phyloP scores from a whole-genome alignment of 768 basidiomycete genomes.

The Lepiota brunneoincarnata region DNA sequence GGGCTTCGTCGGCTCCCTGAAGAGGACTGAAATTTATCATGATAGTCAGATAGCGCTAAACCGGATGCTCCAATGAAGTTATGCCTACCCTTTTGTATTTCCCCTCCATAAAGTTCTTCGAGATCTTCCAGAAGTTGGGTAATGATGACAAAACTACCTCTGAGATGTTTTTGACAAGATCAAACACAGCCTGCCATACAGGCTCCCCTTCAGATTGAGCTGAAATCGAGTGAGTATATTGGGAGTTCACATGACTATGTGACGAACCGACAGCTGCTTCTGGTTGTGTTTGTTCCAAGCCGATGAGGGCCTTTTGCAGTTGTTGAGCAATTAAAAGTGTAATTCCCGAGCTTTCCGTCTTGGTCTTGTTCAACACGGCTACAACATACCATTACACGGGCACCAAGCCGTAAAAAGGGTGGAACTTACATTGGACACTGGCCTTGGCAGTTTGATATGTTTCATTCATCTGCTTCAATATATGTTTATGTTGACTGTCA shows the following conservation, averaged over 20 bases:
- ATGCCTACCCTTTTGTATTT: constrained; percentile 79
- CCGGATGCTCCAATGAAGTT: constrained; percentile 3
- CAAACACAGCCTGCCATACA: constrained; percentile 77
- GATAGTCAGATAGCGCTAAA: constrained; percentile 6
- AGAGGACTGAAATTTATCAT: constrained; percentile 26
- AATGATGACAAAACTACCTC: constrained; percentile 82
- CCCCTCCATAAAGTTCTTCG: constrained; percentile 88
- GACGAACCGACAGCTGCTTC: constrained; percentile 60
- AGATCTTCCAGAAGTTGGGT: constrained; percentile 93
- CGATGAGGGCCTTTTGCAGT: constrained; percentile 56
- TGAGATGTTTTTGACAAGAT: constrained; percentile 83
- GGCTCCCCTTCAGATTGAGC: constrained; percentile 71
- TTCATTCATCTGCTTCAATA: constrained; percentile 73
- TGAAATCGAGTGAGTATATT: constrained; percentile 23
- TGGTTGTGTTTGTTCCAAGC: constrained; percentile 60
- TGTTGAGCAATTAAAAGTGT: constrained; percentile 49
- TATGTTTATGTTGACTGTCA: constrained; percentile 87
- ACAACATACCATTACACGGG: constrained; percentile 14
- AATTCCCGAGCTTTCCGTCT: constrained; percentile 32
- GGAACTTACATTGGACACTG: constrained; percentile 48
- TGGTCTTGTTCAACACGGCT: constrained; percentile 48
- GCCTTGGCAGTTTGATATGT: constrained; percentile 52
- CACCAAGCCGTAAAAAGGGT: constrained; percentile 9
- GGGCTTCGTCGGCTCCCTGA: constrained; percentile 71
- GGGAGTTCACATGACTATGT: not conserved